These are phyloP conservation scores for Neohortaea acidophila DNA, from an alignment of 495 filamentous ascomycete species.

Conservation along the genomic window DNA sequence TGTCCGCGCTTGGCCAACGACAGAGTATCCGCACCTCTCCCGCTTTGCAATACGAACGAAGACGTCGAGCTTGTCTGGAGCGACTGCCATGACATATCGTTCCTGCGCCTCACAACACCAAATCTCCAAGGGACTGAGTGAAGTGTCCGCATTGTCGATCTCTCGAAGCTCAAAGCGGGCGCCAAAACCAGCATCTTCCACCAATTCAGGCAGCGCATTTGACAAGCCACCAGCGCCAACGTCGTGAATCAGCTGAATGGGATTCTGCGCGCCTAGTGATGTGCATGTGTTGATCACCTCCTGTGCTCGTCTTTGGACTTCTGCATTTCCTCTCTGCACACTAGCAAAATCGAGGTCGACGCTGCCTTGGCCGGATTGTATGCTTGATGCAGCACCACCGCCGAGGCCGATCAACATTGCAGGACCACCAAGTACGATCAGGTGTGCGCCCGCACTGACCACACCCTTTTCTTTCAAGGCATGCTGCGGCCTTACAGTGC, in stretches of 20 bases:
- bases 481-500: constrained; percentile 87
- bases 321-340: constrained; percentile 87
- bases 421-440: constrained; percentile 86
- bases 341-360: constrained; percentile 89
- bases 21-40: constrained; percentile 86
- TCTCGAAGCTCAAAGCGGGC: constrained; percentile 84
- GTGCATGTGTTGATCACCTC: constrained; percentile 92
- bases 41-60: constrained; percentile 72
- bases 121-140: constrained; percentile 89
- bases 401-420: constrained; percentile 96
- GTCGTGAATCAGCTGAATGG: constrained; percentile 92
- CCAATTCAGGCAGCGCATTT: constrained; percentile 83
- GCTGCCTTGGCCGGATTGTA: constrained; percentile 71
- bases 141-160: constrained; percentile 71
- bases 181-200: constrained; percentile 77
- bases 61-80: constrained; percentile 58
- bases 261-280: constrained; percentile 65
- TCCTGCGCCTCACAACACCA: constrained; percentile 98
- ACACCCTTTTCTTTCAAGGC: constrained; percentile 65
- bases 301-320: constrained; percentile 87
- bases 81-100: constrained; percentile 77
- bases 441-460: constrained; percentile 67
- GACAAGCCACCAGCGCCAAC: constrained; percentile 90
- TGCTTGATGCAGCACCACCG: constrained; percentile 86
- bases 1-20: constrained; percentile 67